Conservation (phyloP, 108 stramenopile species). For the Cyclotella choctawhatcheeana region DNA sequence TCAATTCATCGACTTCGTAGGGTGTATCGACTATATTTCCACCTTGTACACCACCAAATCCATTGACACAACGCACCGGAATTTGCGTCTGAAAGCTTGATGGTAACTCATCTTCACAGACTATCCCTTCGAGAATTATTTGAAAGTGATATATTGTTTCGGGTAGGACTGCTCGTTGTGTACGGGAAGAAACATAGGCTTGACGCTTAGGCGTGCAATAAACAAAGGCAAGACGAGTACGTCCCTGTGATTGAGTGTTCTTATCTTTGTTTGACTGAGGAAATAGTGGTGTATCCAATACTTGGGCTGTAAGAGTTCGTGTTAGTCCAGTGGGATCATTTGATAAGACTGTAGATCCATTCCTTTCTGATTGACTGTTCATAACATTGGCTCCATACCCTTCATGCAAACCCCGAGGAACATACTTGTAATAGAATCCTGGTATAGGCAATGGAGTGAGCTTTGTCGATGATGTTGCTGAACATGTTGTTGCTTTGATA, state of each 20-base stretch:
- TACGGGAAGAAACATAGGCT: conserved; percentile 40
- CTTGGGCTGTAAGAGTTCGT: conserved; percentile 32
- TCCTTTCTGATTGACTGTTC: neutral
- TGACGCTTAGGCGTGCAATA: conserved; percentile 47
- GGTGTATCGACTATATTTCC: conserved; percentile 35
- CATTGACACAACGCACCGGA: conserved; percentile 45
- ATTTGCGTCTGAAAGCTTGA: conserved; percentile 39
- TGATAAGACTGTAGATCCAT: conserved; percentile 36
- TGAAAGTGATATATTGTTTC: conserved; percentile 54
- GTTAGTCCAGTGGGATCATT: conserved; percentile 36
- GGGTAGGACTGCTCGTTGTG: conserved; percentile 30
- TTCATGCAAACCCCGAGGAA: no score
- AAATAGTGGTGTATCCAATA: conserved; percentile 41
- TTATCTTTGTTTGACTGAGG: neutral
- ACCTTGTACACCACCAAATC: conserved; percentile 38
- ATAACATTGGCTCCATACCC: no score
- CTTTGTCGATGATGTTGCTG: conserved; percentile 10
- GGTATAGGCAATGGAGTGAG: conserved; percentile 49
- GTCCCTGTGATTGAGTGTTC: conserved; percentile 9
- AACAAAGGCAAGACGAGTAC: conserved; percentile 36
- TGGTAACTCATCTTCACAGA: conserved; percentile 34
- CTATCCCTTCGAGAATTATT: conserved; percentile 43
- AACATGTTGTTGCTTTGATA: conserved; percentile 22
- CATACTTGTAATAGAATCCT: conserved; percentile 47
- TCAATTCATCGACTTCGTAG: conserved; percentile 37